These are phyloP conservation scores for Priceomyces haplophilus DNA, from an alignment of 805 yeast species.

Conservation along the genomic window DNA sequence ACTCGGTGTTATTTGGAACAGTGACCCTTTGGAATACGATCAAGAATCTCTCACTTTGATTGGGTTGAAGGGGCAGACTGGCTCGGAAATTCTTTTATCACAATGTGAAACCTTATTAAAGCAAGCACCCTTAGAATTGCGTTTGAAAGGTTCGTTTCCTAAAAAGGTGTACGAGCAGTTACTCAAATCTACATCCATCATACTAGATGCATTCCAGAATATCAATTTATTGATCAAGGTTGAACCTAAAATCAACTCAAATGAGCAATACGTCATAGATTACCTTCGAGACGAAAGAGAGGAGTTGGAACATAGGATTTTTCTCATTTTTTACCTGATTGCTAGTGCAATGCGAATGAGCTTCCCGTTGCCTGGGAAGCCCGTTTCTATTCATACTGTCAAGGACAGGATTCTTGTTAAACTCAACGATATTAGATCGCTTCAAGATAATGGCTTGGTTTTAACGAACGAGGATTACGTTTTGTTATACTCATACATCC, in stretches of 20 bases:
- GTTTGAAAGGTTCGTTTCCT: constrained; percentile 75
- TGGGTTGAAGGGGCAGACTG: constrained; percentile 47
- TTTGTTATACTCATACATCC: constrained; percentile 66
- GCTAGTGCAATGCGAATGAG: constrained; percentile 74
- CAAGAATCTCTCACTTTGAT: constrained; percentile 23
- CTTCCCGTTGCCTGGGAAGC: constrained; percentile 71
- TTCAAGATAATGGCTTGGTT: constrained; percentile 12
- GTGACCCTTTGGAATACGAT: constrained; percentile 59
- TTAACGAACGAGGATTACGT: constrained; percentile 72
- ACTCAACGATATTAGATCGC: constrained; percentile 54
- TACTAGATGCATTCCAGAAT: constrained; percentile 74
- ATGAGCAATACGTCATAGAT: constrained; percentile 55
- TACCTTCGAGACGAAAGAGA: constrained; percentile 55
- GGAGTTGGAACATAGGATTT: constrained; percentile 70
- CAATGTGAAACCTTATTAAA: constrained; percentile 59
- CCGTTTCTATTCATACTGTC: constrained; percentile 75
- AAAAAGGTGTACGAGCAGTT: constrained; percentile 47
- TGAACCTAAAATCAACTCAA: constrained; percentile 50
- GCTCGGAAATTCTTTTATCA: constrained; percentile 51
- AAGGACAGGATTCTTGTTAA: constrained; percentile 66
- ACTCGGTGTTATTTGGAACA: constrained; percentile 77
- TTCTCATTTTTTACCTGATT: constrained; percentile 72
- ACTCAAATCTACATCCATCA: constrained; percentile 55
- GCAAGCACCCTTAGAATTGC: constrained; percentile 72
- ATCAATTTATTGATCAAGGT: constrained; percentile 65